These are phyloP conservation scores for Penicillium sclerotigenum DNA, from an alignment of 2,329 filamentous ascomycete genomes.

Conservation along the genomic window DNA sequence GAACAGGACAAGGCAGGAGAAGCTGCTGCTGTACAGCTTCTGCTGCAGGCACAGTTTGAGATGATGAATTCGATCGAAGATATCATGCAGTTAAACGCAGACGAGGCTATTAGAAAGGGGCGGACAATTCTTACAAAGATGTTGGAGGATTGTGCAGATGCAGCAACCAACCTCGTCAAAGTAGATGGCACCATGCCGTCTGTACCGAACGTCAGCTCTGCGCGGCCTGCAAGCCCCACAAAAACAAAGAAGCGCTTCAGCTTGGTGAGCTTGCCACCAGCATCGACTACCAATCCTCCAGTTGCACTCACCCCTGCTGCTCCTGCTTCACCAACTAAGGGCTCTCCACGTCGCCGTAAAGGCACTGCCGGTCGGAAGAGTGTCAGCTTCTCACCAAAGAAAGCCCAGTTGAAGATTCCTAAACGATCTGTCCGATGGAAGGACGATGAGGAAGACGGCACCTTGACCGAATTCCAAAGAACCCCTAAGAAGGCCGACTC, in stretches of 20 bases:
- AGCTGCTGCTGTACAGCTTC: constrained; percentile 71
- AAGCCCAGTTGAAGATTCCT: constrained; percentile 57
- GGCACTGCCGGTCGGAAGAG: constrained; percentile 62
- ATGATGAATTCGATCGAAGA: constrained; percentile 79
- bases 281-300: constrained; percentile 27
- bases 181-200: constrained; percentile 67
- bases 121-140: constrained; percentile 74
- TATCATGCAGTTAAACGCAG: constrained; percentile 76
- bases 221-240: constrained; percentile 66
- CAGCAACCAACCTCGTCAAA: constrained; percentile 81
- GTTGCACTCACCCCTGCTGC: constrained; percentile 33
- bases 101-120: constrained; percentile 76
- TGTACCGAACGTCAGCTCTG: constrained; percentile 64
- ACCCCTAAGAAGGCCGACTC: constrained; percentile 70
- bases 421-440: constrained; percentile 87
- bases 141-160: constrained; percentile 69
- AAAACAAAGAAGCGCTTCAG: constrained; percentile 63
- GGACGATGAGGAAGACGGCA: constrained; percentile 82
- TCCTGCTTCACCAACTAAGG: constrained; percentile 64
- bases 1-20: constrained; percentile 84
- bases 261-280: constrained; percentile 32
- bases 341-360: constrained; percentile 78
- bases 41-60: constrained; percentile 89
- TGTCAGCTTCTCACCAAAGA: constrained; percentile 77
- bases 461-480: constrained; percentile 84